phyloP scores from a whole-genome alignment of 1,139 yeast species.

The Diutina sp. region DNA sequence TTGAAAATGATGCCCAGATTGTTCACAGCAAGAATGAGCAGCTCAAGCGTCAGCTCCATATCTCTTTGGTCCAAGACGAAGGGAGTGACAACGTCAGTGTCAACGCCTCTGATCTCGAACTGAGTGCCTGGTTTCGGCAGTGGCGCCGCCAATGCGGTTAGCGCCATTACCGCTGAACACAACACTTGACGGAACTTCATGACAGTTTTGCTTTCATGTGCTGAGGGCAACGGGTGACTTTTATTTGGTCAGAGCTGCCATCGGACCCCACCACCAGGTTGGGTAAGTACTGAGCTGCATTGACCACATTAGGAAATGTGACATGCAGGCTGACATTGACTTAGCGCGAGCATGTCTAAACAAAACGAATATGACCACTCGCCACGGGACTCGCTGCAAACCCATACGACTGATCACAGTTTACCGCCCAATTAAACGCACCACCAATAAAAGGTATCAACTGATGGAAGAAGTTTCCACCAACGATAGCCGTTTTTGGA shows the following conservation, averaged over 20 bases:
- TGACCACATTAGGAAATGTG: neutral
- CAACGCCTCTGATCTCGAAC: neutral
- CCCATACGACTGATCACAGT: neutral
- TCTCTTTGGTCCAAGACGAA: conserved; percentile 9
- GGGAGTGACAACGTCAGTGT: neutral
- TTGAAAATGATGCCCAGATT: conserved; percentile 24
- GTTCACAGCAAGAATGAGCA: conserved; percentile 17
- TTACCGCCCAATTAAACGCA: no score
- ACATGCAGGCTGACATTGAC: neutral
- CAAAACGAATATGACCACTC: neutral
- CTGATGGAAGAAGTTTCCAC: neutral
- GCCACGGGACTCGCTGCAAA: neutral
- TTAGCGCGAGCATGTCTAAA: neutral
- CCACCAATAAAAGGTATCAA: no score
- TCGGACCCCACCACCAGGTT: neutral
- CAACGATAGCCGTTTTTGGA: neutral
- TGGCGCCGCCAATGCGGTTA: neutral
- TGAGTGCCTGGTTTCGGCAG: neutral
- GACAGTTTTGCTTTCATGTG: neutral
- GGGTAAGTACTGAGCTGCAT: neutral
- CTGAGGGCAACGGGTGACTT: neutral
- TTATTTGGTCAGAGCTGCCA: neutral
- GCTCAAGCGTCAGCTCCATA: conserved; percentile 11
- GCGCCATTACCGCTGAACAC: neutral
- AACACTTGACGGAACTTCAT: neutral